Percentiles rank a stretch among this genome's conserved stretches.
These are phyloP conservation scores for Naganishia cerealis DNA, from an alignment of 1,284 basidiomycete species.

Conservation along the genomic window DNA sequence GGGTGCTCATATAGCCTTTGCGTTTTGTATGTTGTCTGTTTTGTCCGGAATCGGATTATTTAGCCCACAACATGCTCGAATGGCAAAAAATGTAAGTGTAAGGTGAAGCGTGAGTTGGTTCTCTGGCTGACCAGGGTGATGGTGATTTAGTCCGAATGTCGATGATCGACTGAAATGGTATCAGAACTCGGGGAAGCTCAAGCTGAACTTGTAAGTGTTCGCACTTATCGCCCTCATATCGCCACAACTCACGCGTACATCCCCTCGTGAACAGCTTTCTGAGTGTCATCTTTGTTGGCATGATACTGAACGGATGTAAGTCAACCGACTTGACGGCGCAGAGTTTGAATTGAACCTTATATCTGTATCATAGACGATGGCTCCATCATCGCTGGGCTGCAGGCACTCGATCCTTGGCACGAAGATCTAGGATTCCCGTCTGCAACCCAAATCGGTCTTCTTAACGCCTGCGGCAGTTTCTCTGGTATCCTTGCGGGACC, in stretches of 20 bases:
- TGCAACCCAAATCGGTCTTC: conserved; percentile 46
- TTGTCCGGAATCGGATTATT: neutral
- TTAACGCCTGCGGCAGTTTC: conserved; percentile 51
- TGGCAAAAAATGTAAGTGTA: conserved; percentile 52
- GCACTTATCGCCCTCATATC: neutral
- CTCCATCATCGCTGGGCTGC: conserved; percentile 52
- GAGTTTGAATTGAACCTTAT: conserved; percentile 11
- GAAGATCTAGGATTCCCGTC: conserved; percentile 47
- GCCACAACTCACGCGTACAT: conserved; percentile 23
- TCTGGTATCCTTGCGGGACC: conserved; percentile 52
- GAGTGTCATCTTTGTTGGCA: conserved; percentile 54
- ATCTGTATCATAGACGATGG: conserved; percentile 48
- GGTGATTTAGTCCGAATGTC: conserved; percentile 47
- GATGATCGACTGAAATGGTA: conserved; percentile 49
- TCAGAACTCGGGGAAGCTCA: conserved; percentile 50
- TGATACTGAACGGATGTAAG: conserved; percentile 54
- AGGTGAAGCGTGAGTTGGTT: neutral
- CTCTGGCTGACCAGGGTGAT: neutral
- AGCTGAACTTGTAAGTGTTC: conserved; percentile 54
- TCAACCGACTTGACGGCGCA: conserved; percentile 6
- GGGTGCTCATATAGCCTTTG: conserved; percentile 18
- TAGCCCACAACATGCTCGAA: conserved; percentile 39
- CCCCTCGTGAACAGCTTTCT: conserved; percentile 43
- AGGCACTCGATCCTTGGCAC: conserved; percentile 52
- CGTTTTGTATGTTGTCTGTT: neutral